Evolutionary conservation across 768 basidiomycete genomes (phyloP), one percentile per base, ranked within the genome.

Genomic region (Chalciporus pseudorubinellus): DNA sequence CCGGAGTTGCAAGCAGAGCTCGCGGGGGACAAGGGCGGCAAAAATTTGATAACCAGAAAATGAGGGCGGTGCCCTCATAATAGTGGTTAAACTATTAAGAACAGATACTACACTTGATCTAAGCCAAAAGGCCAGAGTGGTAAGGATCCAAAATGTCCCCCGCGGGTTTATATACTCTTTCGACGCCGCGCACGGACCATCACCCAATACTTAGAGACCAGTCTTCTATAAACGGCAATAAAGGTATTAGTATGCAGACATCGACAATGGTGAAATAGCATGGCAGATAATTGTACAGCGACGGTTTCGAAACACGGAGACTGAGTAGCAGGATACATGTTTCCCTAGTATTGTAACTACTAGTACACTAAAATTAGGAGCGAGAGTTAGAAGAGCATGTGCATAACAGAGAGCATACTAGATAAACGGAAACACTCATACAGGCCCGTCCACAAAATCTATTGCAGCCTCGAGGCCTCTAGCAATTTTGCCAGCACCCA

Each of bases 61-160:
- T 73, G 70, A 70, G 69, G 63, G 75, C 77, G 69, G 71, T 79
- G 78, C 75, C 71, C 66, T 67, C 75, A 77, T 79, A 77, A 78
- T 77, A 79, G 78, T 77, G 76, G 77, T 68, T 79, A 69, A 58
- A 72, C 77, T 82, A 74, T 76, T 74, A 78, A 73, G 79, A 82
- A 82, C 80, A 82, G 81, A 82, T 83, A 82, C 82, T 83, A 82
- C 82, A 82, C 82, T 82, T 83, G 81, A 82, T 83, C 81, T 82
- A 81, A 82, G 80, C 81, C 81, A 81, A 79, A 77, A 79, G 79
- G 79, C 79, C 78, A 66, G 57, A 58, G 54, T 63, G 57, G 59
- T 57, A 47, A 61, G 29, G 58, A 60, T 41, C 18, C 24, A 4
- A 0, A 0, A 0, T 13, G 26, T 52, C 44, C 9, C n/a, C 2